Conservation (phyloP, 306 rosid genomes). For the Trifolium dubium region DNA sequence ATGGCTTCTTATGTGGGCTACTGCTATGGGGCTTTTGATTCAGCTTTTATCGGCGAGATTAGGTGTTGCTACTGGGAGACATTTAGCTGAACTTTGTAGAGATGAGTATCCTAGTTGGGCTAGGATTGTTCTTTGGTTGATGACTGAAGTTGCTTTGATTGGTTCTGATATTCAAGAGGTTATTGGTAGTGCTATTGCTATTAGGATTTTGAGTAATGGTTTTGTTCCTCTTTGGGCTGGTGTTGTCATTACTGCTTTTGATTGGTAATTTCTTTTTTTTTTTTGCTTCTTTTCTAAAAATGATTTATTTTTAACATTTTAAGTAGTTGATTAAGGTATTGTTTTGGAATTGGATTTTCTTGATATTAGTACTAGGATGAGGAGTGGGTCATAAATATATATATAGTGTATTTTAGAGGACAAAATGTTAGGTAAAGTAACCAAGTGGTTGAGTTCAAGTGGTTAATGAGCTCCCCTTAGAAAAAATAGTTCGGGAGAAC, state of each 20-base stretch:
- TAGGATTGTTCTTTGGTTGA: constrained; percentile 74
- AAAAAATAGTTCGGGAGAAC: too few relatives aligned
- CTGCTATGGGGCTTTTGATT: constrained; percentile 83
- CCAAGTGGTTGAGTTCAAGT: too few relatives aligned
- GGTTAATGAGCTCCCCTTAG: too few relatives aligned
- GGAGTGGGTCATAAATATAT: constrained; percentile 7
- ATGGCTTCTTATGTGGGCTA: constrained; percentile 95
- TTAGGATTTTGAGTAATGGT: constrained; percentile 78
- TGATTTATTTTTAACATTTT: too few relatives aligned
- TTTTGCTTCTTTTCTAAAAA: too few relatives aligned
- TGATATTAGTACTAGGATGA: background rate
- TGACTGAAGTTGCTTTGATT: constrained; percentile 91
- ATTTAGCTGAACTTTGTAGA: constrained; percentile 89
- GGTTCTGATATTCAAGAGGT: constrained; percentile 98
- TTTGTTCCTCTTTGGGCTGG: constrained; percentile 92
- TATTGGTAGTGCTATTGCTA: constrained; percentile 96
- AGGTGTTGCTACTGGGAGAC: constrained; percentile 92
- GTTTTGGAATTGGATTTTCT: constrained; percentile 4
- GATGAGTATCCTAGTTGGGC: constrained; percentile 97
- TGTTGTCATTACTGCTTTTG: constrained; percentile 83
- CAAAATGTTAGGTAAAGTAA: background rate
- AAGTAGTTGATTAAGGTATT: background rate
- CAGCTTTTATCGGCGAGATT: constrained; percentile 90
- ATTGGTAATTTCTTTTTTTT: constrained; percentile 56
- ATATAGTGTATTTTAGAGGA: background rate